Evolutionary conservation across 352 stramenopile genomes (phyloP).

Genomic region (Nothophytophthora sp.): DNA sequence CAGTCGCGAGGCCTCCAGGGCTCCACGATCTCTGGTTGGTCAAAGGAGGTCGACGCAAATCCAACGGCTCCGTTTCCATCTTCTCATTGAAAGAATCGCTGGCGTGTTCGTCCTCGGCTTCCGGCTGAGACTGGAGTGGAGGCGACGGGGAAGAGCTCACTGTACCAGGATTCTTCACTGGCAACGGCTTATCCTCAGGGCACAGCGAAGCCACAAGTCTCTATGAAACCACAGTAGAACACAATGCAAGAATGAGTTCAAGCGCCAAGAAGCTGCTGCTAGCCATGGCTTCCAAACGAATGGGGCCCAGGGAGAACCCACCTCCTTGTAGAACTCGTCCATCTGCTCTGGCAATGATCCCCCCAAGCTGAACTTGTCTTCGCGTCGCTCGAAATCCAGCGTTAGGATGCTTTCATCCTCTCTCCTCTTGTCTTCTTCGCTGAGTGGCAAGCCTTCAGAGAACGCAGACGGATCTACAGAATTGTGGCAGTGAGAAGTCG

Average conservation of each 20-base stretch:
- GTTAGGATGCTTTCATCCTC: background rate
- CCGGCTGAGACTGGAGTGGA: constrained; percentile 5
- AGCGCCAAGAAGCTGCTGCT: too few relatives aligned
- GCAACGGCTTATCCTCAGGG: constrained; percentile 5
- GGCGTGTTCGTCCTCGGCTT: constrained; percentile 22
- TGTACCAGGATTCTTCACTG: constrained; percentile 7
- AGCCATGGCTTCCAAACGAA: too few relatives aligned
- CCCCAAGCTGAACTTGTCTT: constrained; percentile 20
- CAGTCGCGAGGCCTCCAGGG: constrained; percentile 21
- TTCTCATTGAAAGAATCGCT: constrained; percentile 4
- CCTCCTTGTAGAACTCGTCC: constrained; percentile 58
- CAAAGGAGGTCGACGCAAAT: constrained; percentile 7
- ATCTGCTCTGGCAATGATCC: constrained; percentile 12
- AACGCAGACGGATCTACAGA: constrained; percentile 22
- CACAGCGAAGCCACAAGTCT: constrained; percentile 36
- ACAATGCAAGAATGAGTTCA: too few relatives aligned
- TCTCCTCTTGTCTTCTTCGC: constrained; percentile 10
- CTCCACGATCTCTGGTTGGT: constrained; percentile 30
- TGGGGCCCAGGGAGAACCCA: too few relatives aligned
- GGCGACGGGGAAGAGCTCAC: background rate
- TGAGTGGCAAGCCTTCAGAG: constrained; percentile 13
- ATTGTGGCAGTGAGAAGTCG: too few relatives aligned
- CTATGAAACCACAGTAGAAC: constrained; percentile 10
- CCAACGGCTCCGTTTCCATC: too few relatives aligned
- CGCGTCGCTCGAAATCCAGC: constrained; percentile 13